These are phyloP conservation scores for Angomonas ambiguus DNA, from an alignment of 208 protist genomes.

Conservation along the genomic window DNA sequence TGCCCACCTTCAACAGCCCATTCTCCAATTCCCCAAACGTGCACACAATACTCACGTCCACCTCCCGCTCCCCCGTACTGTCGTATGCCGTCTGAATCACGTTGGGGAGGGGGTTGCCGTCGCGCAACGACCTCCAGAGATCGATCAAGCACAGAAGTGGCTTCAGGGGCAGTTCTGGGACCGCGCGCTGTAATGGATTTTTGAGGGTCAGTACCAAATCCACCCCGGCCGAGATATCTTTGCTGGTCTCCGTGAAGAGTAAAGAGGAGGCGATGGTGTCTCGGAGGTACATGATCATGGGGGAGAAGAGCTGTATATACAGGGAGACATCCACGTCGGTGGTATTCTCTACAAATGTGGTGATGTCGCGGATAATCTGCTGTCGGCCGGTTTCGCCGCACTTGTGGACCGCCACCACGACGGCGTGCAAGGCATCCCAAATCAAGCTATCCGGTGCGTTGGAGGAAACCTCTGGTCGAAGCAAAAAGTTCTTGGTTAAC, in stretches of 20 bases:
- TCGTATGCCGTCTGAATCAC: slow-evolving; percentile 40
- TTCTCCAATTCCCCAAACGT: slow-evolving; percentile 74
- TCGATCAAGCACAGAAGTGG: slow-evolving; percentile 81
- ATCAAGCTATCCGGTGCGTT: slow-evolving; percentile 51
- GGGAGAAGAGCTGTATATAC: slow-evolving; percentile 62
- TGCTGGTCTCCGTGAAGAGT: slow-evolving; percentile 31
- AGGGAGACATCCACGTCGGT: slow-evolving; percentile 17
- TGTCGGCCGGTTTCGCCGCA: slow-evolving; percentile 66
- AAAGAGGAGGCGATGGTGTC: slow-evolving; percentile 29
- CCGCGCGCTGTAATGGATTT: slow-evolving; percentile 23
- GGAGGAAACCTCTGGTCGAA: slow-evolving; percentile 35
- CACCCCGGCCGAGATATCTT: slow-evolving; percentile 75
- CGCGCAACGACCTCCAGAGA: slow-evolving; percentile 49
- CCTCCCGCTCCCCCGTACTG: not conserved
- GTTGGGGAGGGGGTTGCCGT: slow-evolving; percentile 45
- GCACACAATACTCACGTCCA: slow-evolving; percentile 46
- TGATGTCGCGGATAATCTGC: slow-evolving; percentile 63
- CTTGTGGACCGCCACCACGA: slow-evolving; percentile 72
- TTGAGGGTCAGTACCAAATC: slow-evolving; percentile 66
- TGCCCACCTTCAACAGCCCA: slow-evolving; percentile 79
- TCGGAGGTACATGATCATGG: slow-evolving; percentile 70
- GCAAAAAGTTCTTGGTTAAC: slow-evolving; percentile 55
- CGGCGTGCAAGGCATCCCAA: slow-evolving; percentile 85
- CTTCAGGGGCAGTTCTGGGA: slow-evolving; percentile 60
- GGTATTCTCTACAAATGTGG: slow-evolving; percentile 44